A percentile compares a stretch with the other conserved stretches of the same genome.
Evolutionary conservation across 805 yeast genomes (phyloP).

Genomic region (Candida sanyiensis): DNA sequence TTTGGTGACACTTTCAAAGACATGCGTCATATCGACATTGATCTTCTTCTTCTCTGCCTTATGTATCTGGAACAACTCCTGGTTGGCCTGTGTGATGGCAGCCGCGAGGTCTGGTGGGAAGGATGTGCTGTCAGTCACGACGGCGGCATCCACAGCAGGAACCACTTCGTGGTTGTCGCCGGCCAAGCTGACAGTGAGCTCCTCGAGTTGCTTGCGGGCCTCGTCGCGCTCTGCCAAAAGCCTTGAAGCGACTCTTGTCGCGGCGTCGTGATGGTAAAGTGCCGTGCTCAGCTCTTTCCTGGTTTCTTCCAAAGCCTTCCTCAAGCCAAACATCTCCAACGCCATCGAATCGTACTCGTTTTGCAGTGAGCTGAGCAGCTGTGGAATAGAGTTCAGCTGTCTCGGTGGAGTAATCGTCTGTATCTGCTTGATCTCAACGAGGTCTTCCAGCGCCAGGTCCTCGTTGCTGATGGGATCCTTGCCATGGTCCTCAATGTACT

Average conservation of each 20-base stretch:
- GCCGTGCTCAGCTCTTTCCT: conserved; percentile 73
- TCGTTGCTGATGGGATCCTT: conserved; percentile 74
- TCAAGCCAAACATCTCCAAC: conserved; percentile 68
- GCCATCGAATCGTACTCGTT: conserved; percentile 88
- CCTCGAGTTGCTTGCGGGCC: conserved; percentile 57
- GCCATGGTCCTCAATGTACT: conserved; percentile 58
- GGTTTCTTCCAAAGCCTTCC: conserved; percentile 62
- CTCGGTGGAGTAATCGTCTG: conserved; percentile 31
- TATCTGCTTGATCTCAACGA: conserved; percentile 37
- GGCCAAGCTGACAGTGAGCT: conserved; percentile 41
- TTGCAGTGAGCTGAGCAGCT: conserved; percentile 68
- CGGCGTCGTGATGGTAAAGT: conserved; percentile 84
- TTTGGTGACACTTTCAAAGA: conserved; percentile 7
- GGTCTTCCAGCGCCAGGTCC: conserved; percentile 50
- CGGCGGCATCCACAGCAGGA: conserved; percentile 1
- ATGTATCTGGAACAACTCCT: conserved; percentile 18
- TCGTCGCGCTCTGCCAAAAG: conserved; percentile 74
- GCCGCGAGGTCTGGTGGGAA: conserved; percentile 11
- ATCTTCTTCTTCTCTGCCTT: conserved; percentile 22
- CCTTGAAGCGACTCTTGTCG: conserved; percentile 75
- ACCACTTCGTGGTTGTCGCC: conserved; percentile 12
- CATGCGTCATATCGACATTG: conserved; percentile 12
- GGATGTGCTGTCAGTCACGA: no score
- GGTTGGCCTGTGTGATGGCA: conserved; percentile 13
- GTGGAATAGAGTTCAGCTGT: conserved; percentile 66